Conservation (phyloP, 768 basidiomycete species). For the Gautieria morchelliformis region DNA sequence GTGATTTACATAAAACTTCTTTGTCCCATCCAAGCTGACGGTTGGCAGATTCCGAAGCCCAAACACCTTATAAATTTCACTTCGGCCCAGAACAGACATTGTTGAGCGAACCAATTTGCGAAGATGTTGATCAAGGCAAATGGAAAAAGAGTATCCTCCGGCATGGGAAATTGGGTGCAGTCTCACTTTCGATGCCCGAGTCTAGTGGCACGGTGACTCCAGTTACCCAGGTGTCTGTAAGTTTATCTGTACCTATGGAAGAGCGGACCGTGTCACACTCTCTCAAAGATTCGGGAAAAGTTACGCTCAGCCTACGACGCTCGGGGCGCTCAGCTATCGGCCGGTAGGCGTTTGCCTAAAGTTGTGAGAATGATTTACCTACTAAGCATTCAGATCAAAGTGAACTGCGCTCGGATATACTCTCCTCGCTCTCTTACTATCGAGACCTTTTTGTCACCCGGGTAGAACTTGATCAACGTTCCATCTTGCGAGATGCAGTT, state of each 20-base stretch:
- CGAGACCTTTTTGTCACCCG: slow-evolving; percentile 72
- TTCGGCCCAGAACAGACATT: slow-evolving; percentile 6
- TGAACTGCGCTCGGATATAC: slow-evolving; percentile 54
- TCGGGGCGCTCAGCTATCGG: slow-evolving; percentile 42
- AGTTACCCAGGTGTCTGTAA: slow-evolving; percentile 16
- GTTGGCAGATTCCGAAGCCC: background rate
- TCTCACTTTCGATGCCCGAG: slow-evolving; percentile 40
- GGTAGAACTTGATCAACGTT: slow-evolving; percentile 54
- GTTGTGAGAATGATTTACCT: slow-evolving; percentile 6
- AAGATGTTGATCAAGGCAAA: slow-evolving; percentile 40
- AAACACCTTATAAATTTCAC: slow-evolving; percentile 10
- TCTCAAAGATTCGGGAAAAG: slow-evolving; percentile 43
- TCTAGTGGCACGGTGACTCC: slow-evolving; percentile 19
- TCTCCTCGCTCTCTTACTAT: slow-evolving; percentile 56
- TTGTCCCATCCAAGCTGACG: slow-evolving; percentile 9
- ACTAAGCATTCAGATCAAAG: slow-evolving; percentile 29
- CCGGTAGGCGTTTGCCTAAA: slow-evolving; percentile 30
- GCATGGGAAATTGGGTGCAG: slow-evolving; percentile 49
- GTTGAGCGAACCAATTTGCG: slow-evolving; percentile 25
- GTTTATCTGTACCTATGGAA: slow-evolving; percentile 12
- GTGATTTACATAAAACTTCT: background rate
- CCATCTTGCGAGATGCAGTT: slow-evolving; percentile 54
- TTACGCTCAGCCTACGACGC: slow-evolving; percentile 45
- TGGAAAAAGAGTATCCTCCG: slow-evolving; percentile 48
- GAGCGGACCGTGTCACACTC: background rate